Evolutionary conservation across 768 basidiomycete genomes (phyloP).

Genomic region (Pulveroboletus sp.): DNA sequence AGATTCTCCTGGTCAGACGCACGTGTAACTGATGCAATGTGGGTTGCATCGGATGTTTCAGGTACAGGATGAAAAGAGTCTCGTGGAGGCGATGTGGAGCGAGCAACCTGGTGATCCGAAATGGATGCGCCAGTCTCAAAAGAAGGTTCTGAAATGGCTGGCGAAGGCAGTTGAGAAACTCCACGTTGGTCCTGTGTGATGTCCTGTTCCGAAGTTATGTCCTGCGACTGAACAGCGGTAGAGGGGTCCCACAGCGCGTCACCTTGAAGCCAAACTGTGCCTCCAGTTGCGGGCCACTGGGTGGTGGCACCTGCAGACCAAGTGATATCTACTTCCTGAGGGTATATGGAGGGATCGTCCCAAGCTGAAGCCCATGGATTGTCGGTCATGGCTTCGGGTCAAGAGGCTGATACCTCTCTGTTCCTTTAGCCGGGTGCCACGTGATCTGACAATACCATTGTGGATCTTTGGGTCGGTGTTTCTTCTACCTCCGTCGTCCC

Average conservation of each 20-base stretch:
- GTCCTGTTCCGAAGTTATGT: slow-evolving; percentile 1
- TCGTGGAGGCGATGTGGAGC: not conserved
- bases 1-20: not conserved
- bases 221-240: not conserved
- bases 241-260: not conserved
- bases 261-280: slow-evolving; percentile 39
- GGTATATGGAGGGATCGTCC: not conserved
- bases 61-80: not conserved
- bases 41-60: slow-evolving; percentile 27
- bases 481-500: slow-evolving; percentile 1
- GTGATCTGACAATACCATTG: slow-evolving; percentile 13
- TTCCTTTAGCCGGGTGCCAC: slow-evolving; percentile 3
- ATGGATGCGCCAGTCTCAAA: not conserved
- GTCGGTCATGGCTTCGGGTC: slow-evolving; percentile 44
- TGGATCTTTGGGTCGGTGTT: not conserved
- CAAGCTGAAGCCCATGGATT: slow-evolving; percentile 52
- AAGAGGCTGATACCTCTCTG: not conserved
- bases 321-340: not conserved
- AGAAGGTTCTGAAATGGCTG: not conserved
- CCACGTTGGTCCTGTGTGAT: not conserved
- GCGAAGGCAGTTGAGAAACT: not conserved
- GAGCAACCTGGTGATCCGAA: not conserved
- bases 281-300: slow-evolving; percentile 15
- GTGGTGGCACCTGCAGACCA: not conserved
- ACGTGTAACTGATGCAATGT: slow-evolving; percentile 37